phyloP scores from a whole-genome alignment of 1,139 yeast species.

The Yamadazyma kanchanaburiensis region DNA sequence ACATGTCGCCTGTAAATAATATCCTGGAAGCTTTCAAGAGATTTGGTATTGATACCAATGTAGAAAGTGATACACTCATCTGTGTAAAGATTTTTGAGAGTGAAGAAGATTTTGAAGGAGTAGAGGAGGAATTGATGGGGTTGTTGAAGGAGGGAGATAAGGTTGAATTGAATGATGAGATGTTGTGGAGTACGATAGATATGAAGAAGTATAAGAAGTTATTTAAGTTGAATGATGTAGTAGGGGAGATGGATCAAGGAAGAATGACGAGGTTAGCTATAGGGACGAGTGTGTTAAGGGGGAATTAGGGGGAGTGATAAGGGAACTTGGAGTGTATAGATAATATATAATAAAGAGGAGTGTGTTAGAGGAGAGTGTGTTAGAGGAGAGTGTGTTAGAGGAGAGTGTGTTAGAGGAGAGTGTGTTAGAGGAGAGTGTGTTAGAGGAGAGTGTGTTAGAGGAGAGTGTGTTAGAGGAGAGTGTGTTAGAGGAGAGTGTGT shows the following conservation, averaged over 20 bases:
- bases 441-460: too few relatives aligned
- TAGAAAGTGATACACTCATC: conserved; percentile 18
- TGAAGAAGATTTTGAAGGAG: conserved; percentile 7
- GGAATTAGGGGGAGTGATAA: too few relatives aligned
- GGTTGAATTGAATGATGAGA: conserved; percentile 22
- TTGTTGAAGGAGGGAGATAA: conserved; percentile 12
- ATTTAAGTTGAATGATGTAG: conserved; percentile 36
- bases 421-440: too few relatives aligned
- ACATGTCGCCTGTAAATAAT: conserved; percentile 41
- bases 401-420: too few relatives aligned
- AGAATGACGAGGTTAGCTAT: conserved; percentile 34
- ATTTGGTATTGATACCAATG: conserved; percentile 36
- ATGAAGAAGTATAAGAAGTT: conserved; percentile 32
- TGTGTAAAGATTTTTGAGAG: conserved; percentile 26
- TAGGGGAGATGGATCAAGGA: conserved; percentile 9
- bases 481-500: too few relatives aligned
- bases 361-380: not conserved
- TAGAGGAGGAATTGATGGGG: conserved; percentile 15
- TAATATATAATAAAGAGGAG: too few relatives aligned
- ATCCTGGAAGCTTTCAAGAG: conserved; percentile 41
- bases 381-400: too few relatives aligned
- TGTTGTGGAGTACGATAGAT: conserved; percentile 21
- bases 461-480: too few relatives aligned
- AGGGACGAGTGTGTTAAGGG: conserved; percentile 38
- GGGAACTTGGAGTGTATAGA: conserved; percentile 3